These are phyloP conservation scores for Petrea volubilis DNA, from an alignment of 257 asterid species.

Conservation along the genomic window DNA sequence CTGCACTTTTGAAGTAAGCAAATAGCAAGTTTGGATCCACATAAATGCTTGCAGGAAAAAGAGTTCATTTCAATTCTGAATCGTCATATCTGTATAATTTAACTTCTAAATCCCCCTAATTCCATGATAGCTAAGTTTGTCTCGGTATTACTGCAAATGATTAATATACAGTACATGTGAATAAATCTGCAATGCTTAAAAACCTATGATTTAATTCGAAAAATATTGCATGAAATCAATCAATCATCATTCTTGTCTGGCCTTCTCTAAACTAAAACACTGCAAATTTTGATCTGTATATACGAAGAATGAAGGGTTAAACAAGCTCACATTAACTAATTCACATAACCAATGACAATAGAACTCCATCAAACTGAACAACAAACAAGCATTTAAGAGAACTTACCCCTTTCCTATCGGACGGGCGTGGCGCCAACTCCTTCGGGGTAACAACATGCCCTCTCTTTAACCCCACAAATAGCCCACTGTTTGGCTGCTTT, in stretches of 20 bases:
- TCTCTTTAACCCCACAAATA: conserved; percentile 72
- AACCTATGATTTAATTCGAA: not conserved
- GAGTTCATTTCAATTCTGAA: not conserved
- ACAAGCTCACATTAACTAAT: not conserved
- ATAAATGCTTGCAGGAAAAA: not conserved
- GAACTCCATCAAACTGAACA: not conserved
- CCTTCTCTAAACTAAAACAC: not conserved
- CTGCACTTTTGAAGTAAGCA: not conserved
- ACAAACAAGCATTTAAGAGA: not conserved
- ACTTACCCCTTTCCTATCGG: conserved; percentile 87
- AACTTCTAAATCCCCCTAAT: not conserved
- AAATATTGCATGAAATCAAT: not conserved
- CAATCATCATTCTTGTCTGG: not conserved
- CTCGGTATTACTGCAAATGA: not conserved
- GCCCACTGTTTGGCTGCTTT: conserved; percentile 71
- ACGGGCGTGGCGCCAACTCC: conserved; percentile 83
- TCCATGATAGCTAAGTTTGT: not conserved
- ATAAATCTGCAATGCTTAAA: not conserved
- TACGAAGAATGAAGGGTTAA: not conserved
- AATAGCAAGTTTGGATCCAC: not conserved
- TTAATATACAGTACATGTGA: not conserved
- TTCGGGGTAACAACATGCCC: conserved; percentile 88
- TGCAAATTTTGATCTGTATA: not conserved
- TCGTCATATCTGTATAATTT: not conserved
- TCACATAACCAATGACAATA: not conserved